Evolutionary conservation across 495 filamentous ascomycete species (phyloP), one percentile per base, ranked within the genome.

Genomic region (Aspergillus hancockii): DNA sequence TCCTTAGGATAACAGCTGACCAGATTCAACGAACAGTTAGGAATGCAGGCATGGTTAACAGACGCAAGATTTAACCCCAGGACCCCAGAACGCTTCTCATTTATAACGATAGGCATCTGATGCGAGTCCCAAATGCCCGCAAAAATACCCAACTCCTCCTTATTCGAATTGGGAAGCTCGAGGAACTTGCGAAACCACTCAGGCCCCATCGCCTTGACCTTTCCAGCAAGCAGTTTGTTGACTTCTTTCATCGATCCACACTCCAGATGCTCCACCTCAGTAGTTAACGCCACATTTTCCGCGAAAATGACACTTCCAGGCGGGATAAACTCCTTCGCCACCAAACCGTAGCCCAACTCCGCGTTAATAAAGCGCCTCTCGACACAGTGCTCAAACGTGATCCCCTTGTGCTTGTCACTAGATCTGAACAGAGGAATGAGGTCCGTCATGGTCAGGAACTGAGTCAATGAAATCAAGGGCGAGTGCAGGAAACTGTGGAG

Each of bases 1-100:
- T 57, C 47, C 3, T 18, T 45, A 0, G 59, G 57, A 40, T 58
- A 55, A 1, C 21, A 14, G 21, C 30, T 53, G 21, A 41, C 22
- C 14, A 59, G 18, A 0, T 46, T 51, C 25, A 64, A 12, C 19
- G 13, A 34, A 16, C 55, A 60, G 31, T 64, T 67, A 0, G 65
- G 62, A 1, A 55, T 34, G 46, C 65, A 67, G 1, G 59, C 53
- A 34, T 67, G 65, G 19, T 67, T 67, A 13, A 62, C 18, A 38
- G 46, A 64, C 23, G 62, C 58, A 7, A 63, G 56, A 31, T 58
- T 64, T 14, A 62, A 40, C 2, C 65, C 65, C 0, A 67, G 2
- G 8, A 64, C 25, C 1, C 41, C 62, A 12, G 58, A 56, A 7
- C 12, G 3, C 12, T 54, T 40, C 3, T 34, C 55, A 21, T 55